A percentile compares a stretch with the other conserved stretches of the same genome.
Evolutionary conservation across 2,329 filamentous ascomycete species (phyloP).

Genomic region (Zymoseptoria passerinii): DNA sequence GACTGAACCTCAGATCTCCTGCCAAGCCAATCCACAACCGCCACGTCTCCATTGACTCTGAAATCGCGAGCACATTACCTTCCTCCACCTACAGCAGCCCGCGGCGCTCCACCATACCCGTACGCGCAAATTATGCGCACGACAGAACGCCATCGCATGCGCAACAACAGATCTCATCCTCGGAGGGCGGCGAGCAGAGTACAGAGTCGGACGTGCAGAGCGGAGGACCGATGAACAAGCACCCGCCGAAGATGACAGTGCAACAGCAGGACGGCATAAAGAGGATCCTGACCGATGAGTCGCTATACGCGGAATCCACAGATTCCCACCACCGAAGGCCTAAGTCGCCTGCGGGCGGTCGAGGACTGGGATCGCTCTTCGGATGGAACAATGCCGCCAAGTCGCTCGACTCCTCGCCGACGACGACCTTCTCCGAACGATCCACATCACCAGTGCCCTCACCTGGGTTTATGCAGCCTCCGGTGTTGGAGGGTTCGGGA

Average conservation of each 20-base stretch:
- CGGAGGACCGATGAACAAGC: slow-evolving; percentile 19
- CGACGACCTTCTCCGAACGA: slow-evolving; percentile 54
- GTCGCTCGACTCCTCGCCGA: slow-evolving; percentile 48
- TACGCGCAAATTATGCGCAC: slow-evolving; percentile 23
- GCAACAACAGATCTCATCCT: slow-evolving; percentile 18
- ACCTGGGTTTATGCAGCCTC: slow-evolving; percentile 31
- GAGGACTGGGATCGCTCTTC: slow-evolving; percentile 56
- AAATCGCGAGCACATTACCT: slow-evolving; percentile 15
- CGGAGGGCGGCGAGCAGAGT: slow-evolving; percentile 17
- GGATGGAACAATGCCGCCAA: slow-evolving; percentile 53
- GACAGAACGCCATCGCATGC: slow-evolving; percentile 19
- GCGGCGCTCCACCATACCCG: slow-evolving; percentile 20
- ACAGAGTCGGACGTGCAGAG: slow-evolving; percentile 4
- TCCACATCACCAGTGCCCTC: slow-evolving; percentile 52
- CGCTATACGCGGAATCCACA: slow-evolving; percentile 15
- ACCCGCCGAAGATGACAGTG: slow-evolving; percentile 28
- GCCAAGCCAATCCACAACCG: slow-evolving; percentile 19
- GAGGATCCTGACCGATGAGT: slow-evolving; percentile 28
- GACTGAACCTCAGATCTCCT: slow-evolving; percentile 10
- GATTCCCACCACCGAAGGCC: slow-evolving; percentile 26
- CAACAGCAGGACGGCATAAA: slow-evolving; percentile 27
- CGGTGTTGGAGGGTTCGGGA: slow-evolving; percentile 27
- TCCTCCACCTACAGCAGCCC: slow-evolving; percentile 19
- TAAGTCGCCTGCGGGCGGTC: slow-evolving; percentile 38
- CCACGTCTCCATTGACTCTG: slow-evolving; percentile 23